Evolutionary conservation across 495 filamentous ascomycete species (phyloP), one percentile per base, ranked within the genome.

Genomic region (Aspergillus conjunctus): DNA sequence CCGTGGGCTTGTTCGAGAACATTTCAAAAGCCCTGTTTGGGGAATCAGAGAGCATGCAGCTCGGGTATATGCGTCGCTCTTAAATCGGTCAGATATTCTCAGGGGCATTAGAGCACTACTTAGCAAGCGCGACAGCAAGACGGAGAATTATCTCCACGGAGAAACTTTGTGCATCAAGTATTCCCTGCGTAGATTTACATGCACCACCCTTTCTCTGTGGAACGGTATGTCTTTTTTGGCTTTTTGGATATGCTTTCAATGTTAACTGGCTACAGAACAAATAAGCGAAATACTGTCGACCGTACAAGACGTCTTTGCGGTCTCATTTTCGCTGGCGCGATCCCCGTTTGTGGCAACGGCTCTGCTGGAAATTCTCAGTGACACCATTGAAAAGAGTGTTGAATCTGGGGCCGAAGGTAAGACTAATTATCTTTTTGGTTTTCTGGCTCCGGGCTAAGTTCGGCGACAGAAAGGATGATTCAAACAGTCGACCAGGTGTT

Each of bases 41-140:
- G 87, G 91, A 65, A 87, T 98, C 20, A 83, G 94, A 56, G 92
- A 97, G 67, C 92, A 96, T 61, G 91, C 93, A 14, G 92, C 93
- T 6, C 84, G 89, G 43, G 90, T 93, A 9, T 81, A 91, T 59
- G 86, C 85, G 54, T 84, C 83, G n/a, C 78, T 93, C 44, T 66
- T 90, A 39, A 70, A 84, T 4, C 70, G 77, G 15, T 59, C 72
- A 7, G 71, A 82, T n/a, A 85, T 87, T 67, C 64, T 82, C 4
- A 56, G 68, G 3, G 79, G 80, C 20, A 70, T 89, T 15, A 66
- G 64, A 8, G 41, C 61, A 3, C 73, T 93, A 10, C 55, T 92
- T 7, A 60, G 67, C 11, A 56, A 51, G 4, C 60, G 64, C 0
- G 66, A 72, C 4, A 70, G 67, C 0, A 65, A 68, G 3, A 77